A percentile compares a stretch with the other conserved stretches of the same genome.
These are phyloP conservation scores for Smittium mucronatum DNA, from an alignment of 371 early-diverging fungal genomes.

Conservation along the genomic window DNA sequence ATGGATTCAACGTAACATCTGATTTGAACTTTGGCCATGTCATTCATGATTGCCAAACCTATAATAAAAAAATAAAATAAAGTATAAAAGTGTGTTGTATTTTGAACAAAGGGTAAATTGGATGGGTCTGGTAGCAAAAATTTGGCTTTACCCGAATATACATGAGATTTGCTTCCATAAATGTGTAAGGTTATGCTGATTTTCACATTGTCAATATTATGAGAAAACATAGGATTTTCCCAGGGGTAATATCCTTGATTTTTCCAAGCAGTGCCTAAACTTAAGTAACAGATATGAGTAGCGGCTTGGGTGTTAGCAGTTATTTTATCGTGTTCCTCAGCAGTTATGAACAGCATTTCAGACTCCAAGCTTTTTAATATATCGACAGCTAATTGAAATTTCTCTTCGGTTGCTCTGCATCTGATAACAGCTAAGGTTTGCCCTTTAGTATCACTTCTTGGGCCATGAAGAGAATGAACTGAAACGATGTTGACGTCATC, in stretches of 20 bases:
- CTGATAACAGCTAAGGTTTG: slow-evolving; percentile 78
- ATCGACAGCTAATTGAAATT: slow-evolving; percentile 42
- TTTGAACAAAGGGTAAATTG: background rate
- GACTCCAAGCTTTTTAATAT: slow-evolving; percentile 64
- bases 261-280: slow-evolving; percentile 93
- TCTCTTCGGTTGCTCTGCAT: slow-evolving; percentile 50
- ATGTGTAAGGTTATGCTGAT: slow-evolving; percentile 82
- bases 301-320: slow-evolving; percentile 97
- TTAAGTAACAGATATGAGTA: slow-evolving; percentile 86
- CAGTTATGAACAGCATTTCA: slow-evolving; percentile 59
- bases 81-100: background rate
- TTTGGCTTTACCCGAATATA: slow-evolving; percentile 59
- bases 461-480: slow-evolving; percentile 93
- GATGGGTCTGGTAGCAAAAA: background rate
- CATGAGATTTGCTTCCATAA: slow-evolving; percentile 92
- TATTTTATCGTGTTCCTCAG: slow-evolving; percentile 81
- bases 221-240: slow-evolving; percentile 71
- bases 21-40: slow-evolving; percentile 71
- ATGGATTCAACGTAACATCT: slow-evolving; percentile 78
- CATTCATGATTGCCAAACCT: slow-evolving; percentile 78
- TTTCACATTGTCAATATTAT: slow-evolving; percentile 93
- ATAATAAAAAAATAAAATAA: background rate
- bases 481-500: slow-evolving; percentile 82
- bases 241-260: slow-evolving; percentile 71
- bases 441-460: slow-evolving; percentile 64